Evolutionary conservation across 1,284 basidiomycete species (phyloP).

Genomic region (Lignosus rhinocerotis): DNA sequence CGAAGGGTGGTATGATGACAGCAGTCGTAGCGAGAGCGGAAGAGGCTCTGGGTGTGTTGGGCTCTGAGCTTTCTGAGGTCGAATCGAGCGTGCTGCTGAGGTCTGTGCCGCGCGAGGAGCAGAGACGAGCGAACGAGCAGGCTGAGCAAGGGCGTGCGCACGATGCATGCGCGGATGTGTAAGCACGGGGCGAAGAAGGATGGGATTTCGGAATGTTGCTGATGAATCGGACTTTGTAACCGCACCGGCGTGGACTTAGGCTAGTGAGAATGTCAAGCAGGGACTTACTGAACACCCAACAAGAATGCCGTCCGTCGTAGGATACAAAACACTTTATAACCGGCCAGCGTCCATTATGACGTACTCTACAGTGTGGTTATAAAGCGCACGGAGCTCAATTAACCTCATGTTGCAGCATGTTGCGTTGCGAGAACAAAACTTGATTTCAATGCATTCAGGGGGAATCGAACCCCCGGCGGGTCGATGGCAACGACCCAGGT

Average conservation of each 20-base stretch:
- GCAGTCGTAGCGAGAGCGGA: not conserved
- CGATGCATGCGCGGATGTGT: not conserved
- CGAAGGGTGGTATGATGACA: not conserved
- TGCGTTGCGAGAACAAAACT: no score
- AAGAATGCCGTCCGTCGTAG: no score
- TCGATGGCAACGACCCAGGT: slow-evolving; percentile 39
- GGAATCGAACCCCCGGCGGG: slow-evolving; percentile 81
- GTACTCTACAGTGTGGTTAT: no score
- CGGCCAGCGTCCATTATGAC: no score
- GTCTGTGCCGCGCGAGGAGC: not conserved
- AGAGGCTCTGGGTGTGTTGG: not conserved
- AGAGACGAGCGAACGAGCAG: not conserved
- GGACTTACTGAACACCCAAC: no score
- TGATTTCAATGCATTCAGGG: slow-evolving; percentile 60
- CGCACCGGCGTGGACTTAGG: no score
- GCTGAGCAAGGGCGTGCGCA: not conserved
- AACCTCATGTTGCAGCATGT: no score
- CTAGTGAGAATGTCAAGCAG: no score
- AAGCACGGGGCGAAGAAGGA: not conserved
- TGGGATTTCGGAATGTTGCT: not conserved
- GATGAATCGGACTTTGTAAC: no score
- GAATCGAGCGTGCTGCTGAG: not conserved
- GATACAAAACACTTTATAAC: no score
- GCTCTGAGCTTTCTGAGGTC: not conserved
- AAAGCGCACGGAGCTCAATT: no score